Conservation (phyloP, 306 rosid species). For the Cucurbita moschata region DNA sequence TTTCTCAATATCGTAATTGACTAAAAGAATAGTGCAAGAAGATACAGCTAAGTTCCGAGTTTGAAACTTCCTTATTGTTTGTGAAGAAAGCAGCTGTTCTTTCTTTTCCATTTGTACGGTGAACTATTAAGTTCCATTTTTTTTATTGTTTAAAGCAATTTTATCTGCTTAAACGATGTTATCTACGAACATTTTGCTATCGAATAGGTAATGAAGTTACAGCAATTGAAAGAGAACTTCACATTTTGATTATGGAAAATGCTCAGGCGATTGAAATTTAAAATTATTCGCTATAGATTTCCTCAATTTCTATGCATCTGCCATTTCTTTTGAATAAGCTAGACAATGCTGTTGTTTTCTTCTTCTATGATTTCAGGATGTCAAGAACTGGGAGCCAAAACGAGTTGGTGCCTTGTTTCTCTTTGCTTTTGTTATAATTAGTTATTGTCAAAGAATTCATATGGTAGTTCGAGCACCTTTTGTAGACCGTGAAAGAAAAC, state of each 20-base stretch:
- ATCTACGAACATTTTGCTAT: neutral
- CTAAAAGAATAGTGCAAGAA: neutral
- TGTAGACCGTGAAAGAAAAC: conserved; percentile 36
- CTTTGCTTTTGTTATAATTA: conserved; percentile 33
- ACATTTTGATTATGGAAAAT: neutral
- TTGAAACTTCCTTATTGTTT: neutral
- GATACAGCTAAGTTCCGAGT: neutral
- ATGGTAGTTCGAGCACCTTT: conserved; percentile 46
- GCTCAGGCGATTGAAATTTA: neutral
- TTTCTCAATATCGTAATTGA: too few species aligned
- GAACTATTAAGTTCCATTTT: neutral
- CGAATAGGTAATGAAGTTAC: neutral
- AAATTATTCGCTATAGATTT: neutral
- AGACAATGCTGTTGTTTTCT: neutral
- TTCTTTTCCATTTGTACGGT: neutral
- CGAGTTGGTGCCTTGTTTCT: conserved; percentile 57
- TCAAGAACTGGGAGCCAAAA: conserved; percentile 66
- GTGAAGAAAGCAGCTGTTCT: neutral
- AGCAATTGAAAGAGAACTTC: neutral
- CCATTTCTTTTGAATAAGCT: neutral
- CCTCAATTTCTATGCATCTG: conserved; percentile 7
- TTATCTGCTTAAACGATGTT: neutral
- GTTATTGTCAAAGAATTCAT: conserved; percentile 53
- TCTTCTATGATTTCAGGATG: conserved; percentile 26
- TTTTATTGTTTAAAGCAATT: neutral